Percentiles rank a stretch among this genome's conserved stretches.
Evolutionary conservation across 2,329 filamentous ascomycete genomes (phyloP).

Genomic region (Talaromyces amestolkiae): DNA sequence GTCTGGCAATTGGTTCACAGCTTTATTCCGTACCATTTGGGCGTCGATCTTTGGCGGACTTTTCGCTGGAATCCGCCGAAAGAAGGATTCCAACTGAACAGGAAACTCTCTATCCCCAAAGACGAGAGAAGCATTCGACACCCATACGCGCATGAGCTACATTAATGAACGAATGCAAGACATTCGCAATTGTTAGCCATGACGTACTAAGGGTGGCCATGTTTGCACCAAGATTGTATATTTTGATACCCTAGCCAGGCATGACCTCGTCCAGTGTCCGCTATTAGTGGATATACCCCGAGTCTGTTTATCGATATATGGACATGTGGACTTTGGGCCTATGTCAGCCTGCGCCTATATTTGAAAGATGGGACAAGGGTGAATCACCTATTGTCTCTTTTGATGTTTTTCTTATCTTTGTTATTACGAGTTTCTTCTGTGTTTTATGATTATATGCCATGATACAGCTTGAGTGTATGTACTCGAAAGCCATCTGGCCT

Average conservation of each 20-base stretch:
- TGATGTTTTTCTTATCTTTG: constrained; percentile 10
- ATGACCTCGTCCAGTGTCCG: background rate
- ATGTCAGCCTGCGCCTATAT: constrained; percentile 10
- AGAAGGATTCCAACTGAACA: constrained; percentile 23
- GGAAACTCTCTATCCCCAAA: constrained; percentile 25
- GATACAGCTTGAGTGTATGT: constrained; percentile 14
- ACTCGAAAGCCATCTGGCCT: constrained; percentile 10
- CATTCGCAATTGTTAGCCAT: background rate
- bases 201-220: background rate
- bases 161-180: background rate
- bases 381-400: background rate
- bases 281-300: constrained; percentile 13
- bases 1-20: constrained; percentile 42
- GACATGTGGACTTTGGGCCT: background rate
- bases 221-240: constrained; percentile 10
- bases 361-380: background rate
- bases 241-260: constrained; percentile 10
- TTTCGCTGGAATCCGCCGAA: constrained; percentile 41
- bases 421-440: constrained; percentile 20
- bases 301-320: constrained; percentile 9
- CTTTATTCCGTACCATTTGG: constrained; percentile 41
- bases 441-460: constrained; percentile 12
- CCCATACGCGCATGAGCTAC: background rate
- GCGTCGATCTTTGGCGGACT: constrained; percentile 40
- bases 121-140: constrained; percentile 1